Percentiles rank a stretch among this genome's conserved stretches.
Conservation (phyloP, 2,329 filamentous ascomycete genomes). For the Dothideomycetes sp. region DNA sequence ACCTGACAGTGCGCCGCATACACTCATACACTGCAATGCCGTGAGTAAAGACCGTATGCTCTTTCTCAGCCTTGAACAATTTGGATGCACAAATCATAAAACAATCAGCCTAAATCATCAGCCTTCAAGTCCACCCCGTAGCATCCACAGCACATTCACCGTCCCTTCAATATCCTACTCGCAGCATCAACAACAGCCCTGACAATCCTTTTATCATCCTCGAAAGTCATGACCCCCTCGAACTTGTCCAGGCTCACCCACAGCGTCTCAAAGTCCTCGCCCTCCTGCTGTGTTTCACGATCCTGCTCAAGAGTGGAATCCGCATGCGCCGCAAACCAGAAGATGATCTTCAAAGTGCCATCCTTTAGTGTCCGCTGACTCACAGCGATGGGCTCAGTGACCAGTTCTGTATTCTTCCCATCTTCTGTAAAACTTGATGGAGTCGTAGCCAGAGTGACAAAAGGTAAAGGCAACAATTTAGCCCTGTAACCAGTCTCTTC, state of each 20-base stretch:
- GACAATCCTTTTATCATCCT: conserved; percentile 1
- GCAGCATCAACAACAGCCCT: not conserved
- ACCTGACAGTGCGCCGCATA: too few relatives aligned
- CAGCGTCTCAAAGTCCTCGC: conserved; percentile 4
- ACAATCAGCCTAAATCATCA: too few relatives aligned
- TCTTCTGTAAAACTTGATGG: too few relatives aligned
- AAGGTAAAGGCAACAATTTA: not conserved
- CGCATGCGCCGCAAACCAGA: conserved; percentile 6
- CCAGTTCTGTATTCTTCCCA: not conserved
- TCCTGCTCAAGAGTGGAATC: not conserved
- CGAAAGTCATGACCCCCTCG: not conserved
- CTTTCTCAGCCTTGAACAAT: too few relatives aligned
- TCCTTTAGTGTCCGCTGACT: not conserved
- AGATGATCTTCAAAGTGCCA: conserved; percentile 6
- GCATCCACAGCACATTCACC: too few relatives aligned
- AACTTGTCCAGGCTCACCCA: not conserved
- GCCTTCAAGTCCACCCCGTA: too few relatives aligned
- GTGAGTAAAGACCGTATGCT: too few relatives aligned
- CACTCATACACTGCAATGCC: too few relatives aligned
- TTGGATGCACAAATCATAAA: too few relatives aligned
- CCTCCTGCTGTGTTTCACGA: conserved; percentile 3
- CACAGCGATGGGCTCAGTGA: conserved; percentile 1
- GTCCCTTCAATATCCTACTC: too few relatives aligned
- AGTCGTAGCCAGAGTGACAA: not conserved
- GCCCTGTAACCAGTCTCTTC: conserved; percentile 11